Base-by-base conservation (phyloP, 169 alveolate genomes). In the Miamiensis avidus region DNA sequence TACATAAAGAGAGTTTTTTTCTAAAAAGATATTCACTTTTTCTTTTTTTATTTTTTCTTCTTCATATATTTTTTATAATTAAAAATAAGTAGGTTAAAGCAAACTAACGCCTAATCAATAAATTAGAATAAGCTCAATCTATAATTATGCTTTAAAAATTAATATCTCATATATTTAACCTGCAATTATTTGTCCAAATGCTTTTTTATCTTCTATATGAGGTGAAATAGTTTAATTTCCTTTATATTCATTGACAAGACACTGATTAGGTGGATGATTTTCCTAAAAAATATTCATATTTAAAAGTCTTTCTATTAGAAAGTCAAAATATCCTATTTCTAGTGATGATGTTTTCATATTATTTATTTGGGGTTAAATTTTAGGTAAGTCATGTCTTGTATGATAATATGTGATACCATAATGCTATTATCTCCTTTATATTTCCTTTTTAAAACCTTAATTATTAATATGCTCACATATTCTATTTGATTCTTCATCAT, bases 201-300 rank as follows among this genome's bases (percentile, higher is more conserved):
- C 84, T 15, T 64, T 1, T 49, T 29, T 64, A 29, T 79, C 73
- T 64, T 79, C 84, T n/a, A 79, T 49, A 65, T 79, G 84, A 15
- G 65, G 65, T 0, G 75, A 69, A n/a, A 79, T n/a, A 25, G 34
- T 79, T 34, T 79, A 69, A 29, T 79, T 79, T 28, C 28, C 27
- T n/a, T 79, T 74, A 79, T 79, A 79, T 65, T 79, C 74, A 79
- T 79, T 79, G 4, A 79, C 84, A 29, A 79, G 76, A 29, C 84
- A 79, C 64, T 79, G 65, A 79, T 79, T 79, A 26, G 84, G 84
- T n/a, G 84, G 84, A 64, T 79, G 29, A 11, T 65, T 20, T 32
- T 1, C 32, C 0, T 79, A 33, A 29, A 79, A 79, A 49, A 79
- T 49, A 28, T 79, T 74, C 34, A 49, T 76, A 15, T 29, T 64